Conservation (phyloP, 441 rosid species). For the Monsonia emarginata region DNA sequence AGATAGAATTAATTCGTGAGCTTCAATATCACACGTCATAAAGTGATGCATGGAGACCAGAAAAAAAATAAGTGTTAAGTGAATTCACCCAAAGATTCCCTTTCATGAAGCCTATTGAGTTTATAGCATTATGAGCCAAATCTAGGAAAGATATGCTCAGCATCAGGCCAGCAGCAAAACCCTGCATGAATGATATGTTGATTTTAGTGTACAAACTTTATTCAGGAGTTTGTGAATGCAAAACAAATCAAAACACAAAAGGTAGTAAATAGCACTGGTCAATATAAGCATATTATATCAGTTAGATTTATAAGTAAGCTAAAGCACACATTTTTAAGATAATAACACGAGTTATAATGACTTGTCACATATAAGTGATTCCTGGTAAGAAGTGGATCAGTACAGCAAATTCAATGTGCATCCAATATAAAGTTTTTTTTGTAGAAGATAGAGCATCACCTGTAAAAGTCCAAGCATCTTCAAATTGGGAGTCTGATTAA, state of each 20-base stretch:
- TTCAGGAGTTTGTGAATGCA: background rate
- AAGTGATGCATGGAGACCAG: conserved; percentile 13
- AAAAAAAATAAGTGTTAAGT: conserved; percentile 18
- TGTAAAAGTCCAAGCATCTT: conserved; percentile 94
- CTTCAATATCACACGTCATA: conserved; percentile 16
- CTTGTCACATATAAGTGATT: background rate
- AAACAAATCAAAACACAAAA: background rate
- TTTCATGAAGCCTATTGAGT: conserved; percentile 86
- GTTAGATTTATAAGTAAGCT: conserved; percentile 5
- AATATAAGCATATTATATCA: background rate
- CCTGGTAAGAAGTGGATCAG: background rate
- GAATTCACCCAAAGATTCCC: conserved; percentile 88
- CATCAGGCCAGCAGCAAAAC: conserved; percentile 97
- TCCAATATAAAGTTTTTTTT: background rate
- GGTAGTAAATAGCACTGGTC: background rate
- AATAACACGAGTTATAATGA: background rate
- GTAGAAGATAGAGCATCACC: conserved; percentile 32
- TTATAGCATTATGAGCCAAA: conserved; percentile 93
- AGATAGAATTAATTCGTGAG: conserved; percentile 24
- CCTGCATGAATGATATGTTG: conserved; percentile 39
- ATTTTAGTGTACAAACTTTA: conserved; percentile 15
- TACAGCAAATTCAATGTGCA: conserved; percentile 1
- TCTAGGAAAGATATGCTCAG: conserved; percentile 94
- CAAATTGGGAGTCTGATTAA: conserved; percentile 69
- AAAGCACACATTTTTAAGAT: background rate